These are phyloP conservation scores for Batkoa obscura DNA, from an alignment of 371 early-diverging fungal species.

Conservation along the genomic window DNA sequence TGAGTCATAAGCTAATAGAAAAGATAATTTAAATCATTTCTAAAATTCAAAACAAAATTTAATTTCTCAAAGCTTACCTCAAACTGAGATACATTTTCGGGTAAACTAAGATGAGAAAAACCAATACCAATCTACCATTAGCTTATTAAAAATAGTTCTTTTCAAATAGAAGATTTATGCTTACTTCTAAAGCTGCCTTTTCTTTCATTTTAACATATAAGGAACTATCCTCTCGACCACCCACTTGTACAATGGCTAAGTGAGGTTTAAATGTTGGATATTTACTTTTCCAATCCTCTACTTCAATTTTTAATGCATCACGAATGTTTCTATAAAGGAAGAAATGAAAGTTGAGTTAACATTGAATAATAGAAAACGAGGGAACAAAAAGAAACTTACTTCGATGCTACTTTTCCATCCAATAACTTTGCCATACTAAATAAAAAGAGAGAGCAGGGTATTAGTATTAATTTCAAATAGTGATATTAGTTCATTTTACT, in stretches of 20 bases:
- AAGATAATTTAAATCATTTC: neutral
- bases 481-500: too few species aligned
- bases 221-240: conserved; percentile 74
- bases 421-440: conserved; percentile 25
- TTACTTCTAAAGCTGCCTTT: conserved; percentile 68
- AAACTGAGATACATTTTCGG: conserved; percentile 20
- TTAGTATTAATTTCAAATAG: too few species aligned
- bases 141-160: neutral
- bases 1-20: conserved; percentile 20
- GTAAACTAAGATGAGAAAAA: conserved; percentile 10
- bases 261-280: conserved; percentile 55
- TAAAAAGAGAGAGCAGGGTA: neutral
- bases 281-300: conserved; percentile 29
- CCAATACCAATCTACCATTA: neutral
- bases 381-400: conserved; percentile 15
- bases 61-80: conserved; percentile 11
- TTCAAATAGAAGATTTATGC: neutral
- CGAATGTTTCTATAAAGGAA: conserved; percentile 29
- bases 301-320: conserved; percentile 28
- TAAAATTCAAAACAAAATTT: neutral
- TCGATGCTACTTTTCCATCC: conserved; percentile 49
- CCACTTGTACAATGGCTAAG: conserved; percentile 77
- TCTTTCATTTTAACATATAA: conserved; percentile 83
- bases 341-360: neutral
- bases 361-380: neutral